Conservation (phyloP, 2,329 filamentous ascomycete species). For the Botrytis hyacinthi region DNA sequence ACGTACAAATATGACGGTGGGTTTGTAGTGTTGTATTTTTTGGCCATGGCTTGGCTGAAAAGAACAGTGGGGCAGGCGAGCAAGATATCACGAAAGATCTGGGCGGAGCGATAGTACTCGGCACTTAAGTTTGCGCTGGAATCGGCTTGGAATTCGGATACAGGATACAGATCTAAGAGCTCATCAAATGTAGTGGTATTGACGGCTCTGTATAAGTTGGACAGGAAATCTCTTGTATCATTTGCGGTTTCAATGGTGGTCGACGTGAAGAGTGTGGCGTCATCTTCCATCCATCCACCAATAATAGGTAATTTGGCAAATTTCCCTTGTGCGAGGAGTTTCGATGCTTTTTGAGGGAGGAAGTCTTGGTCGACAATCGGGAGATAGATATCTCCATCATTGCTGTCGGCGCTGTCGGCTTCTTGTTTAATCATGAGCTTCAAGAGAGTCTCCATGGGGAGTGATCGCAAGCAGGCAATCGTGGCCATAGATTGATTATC, state of each 20-base stretch:
- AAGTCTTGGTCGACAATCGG: conserved; percentile 51
- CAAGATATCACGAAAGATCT: conserved; percentile 51
- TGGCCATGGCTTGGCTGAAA: conserved; percentile 43
- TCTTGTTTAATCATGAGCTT: conserved; percentile 44
- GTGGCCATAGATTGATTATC: conserved; percentile 43
- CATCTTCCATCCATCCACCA: conserved; percentile 47
- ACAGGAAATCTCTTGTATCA: conserved; percentile 44
- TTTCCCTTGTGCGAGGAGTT: conserved; percentile 42
- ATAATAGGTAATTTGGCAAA: conserved; percentile 45
- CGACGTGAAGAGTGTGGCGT: conserved; percentile 46
- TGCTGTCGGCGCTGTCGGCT: conserved; percentile 44
- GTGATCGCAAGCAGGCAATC: conserved; percentile 47
- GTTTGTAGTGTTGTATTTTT: conserved; percentile 31
- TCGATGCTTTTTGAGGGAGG: conserved; percentile 46
- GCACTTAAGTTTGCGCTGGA: conserved; percentile 42
- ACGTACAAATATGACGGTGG: conserved; percentile 49
- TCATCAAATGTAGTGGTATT: conserved; percentile 39
- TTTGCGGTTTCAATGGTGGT: conserved; percentile 41
- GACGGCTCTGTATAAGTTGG: conserved; percentile 42
- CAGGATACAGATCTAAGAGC: conserved; percentile 52
- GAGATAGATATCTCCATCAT: conserved; percentile 52
- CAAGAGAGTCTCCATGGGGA: conserved; percentile 46
- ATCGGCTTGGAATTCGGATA: conserved; percentile 45
- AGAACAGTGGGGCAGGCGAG: conserved; percentile 50
- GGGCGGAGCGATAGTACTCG: conserved; percentile 50